Conservation (phyloP, 78 protist genomes). For the Creolimax fragrantissima region DNA sequence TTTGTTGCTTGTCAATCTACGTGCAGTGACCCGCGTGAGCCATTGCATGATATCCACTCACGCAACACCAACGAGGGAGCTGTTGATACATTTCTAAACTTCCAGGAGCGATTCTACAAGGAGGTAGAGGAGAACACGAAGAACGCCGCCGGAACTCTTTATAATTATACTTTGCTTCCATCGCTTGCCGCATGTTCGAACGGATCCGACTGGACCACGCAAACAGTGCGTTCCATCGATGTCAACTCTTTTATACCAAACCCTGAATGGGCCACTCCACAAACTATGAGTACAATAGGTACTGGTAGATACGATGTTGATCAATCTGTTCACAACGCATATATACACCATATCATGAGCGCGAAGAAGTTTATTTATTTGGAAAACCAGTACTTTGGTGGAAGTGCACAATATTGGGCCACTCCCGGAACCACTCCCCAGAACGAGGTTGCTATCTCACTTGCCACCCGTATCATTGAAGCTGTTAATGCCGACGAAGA, state of each 20-base stretch:
- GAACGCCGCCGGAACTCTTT: not conserved
- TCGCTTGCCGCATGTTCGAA: not conserved
- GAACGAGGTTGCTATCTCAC: not conserved
- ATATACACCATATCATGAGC: not conserved
- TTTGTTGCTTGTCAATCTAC: not conserved
- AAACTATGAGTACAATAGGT: not conserved
- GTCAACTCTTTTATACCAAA: not conserved
- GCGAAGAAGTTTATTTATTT: constrained; percentile 38
- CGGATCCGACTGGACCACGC: not conserved
- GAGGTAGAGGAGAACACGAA: constrained; percentile 19
- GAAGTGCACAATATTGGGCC: constrained; percentile 1
- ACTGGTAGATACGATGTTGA: constrained; percentile 6
- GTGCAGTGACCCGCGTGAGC: constrained; percentile 20
- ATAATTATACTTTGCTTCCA: not conserved
- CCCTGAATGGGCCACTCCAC: not conserved
- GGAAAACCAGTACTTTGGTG: constrained; percentile 56
- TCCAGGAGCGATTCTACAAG: constrained; percentile 17
- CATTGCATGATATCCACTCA: constrained; percentile 40
- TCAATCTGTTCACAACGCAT: constrained; percentile 26
- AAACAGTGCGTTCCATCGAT: constrained; percentile 1
- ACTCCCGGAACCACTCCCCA: not conserved
- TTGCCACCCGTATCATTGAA: not conserved
- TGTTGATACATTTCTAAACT: constrained; percentile 17
- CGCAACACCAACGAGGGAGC: constrained; percentile 23
- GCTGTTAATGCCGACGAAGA: constrained; percentile 1